Evolutionary conservation across 2,329 filamentous ascomycete genomes (phyloP).

Genomic region (Cladosporium sp.): DNA sequence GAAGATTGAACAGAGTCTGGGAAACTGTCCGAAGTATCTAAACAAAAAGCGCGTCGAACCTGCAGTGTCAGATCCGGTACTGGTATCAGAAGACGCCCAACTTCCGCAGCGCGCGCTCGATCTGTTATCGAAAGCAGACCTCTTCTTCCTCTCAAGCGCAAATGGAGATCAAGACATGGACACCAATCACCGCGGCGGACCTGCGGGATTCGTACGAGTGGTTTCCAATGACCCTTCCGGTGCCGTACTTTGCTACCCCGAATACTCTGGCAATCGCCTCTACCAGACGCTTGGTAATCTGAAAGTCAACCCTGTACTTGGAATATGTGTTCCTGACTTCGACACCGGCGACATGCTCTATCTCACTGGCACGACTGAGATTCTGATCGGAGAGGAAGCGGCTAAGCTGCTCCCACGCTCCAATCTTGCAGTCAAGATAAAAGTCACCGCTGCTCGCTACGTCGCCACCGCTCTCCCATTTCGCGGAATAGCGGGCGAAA

Average conservation of each 20-base stretch:
- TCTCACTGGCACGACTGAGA: conserved; percentile 63
- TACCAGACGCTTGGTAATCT: conserved; percentile 84
- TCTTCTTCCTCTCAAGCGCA: conserved; percentile 73
- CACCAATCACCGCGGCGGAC: conserved; percentile 75
- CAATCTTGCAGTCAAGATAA: conserved; percentile 69
- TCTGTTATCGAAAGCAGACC: conserved; percentile 61
- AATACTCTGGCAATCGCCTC: conserved; percentile 78
- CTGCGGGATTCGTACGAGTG: conserved; percentile 68
- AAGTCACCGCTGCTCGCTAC: conserved; percentile 56
- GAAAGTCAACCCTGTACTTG: conserved; percentile 60
- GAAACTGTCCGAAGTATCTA: conserved; percentile 85
- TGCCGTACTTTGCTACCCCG: conserved; percentile 66
- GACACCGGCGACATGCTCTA: conserved; percentile 69
- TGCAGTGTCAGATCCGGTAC: conserved; percentile 50
- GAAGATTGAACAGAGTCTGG: conserved; percentile 65
- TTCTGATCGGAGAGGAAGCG: conserved; percentile 63
- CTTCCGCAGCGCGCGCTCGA: conserved; percentile 54
- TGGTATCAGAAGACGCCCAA: conserved; percentile 45
- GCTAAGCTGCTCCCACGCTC: conserved; percentile 60
- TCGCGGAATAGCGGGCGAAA: conserved; percentile 54
- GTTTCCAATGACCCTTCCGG: conserved; percentile 48
- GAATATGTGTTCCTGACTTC: conserved; percentile 71
- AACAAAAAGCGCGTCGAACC: conserved; percentile 65
- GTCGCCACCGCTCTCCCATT: conserved; percentile 66
- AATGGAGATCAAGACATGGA: conserved; percentile 67